Percentiles rank a stretch among this genome's conserved stretches.
Conservation (phyloP, 768 basidiomycete genomes). For the Candolleomyces aberdarensis region DNA sequence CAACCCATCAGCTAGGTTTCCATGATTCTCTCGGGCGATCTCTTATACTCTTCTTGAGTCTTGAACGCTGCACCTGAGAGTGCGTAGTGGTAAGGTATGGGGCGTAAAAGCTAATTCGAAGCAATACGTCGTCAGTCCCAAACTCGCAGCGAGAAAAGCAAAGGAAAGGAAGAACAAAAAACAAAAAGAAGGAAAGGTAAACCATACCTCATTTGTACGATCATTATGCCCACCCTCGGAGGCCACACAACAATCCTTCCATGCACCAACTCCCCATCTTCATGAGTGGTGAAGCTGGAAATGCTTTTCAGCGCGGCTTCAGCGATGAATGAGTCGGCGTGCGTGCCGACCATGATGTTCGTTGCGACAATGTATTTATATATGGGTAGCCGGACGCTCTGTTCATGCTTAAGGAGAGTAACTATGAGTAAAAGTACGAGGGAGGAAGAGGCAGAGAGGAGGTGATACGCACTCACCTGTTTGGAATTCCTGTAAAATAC, state of each 20-base stretch:
- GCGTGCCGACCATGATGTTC: constrained; percentile 82
- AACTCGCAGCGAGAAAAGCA: no score
- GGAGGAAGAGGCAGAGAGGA: no score
- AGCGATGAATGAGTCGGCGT: constrained; percentile 75
- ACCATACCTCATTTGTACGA: constrained; percentile 70
- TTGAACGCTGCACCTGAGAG: constrained; percentile 69
- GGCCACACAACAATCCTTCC: constrained; percentile 67
- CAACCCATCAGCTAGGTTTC: constrained; percentile 63
- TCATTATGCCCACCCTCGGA: constrained; percentile 71
- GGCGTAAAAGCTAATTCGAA: constrained; percentile 65
- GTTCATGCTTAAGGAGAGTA: constrained; percentile 7
- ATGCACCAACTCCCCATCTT: constrained; percentile 60
- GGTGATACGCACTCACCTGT: no score
- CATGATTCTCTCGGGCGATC: constrained; percentile 63
- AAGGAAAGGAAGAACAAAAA: no score
- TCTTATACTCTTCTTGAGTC: constrained; percentile 67
- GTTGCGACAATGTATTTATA: constrained; percentile 89
- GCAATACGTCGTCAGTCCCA: no score
- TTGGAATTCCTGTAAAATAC: no score
- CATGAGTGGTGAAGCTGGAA: constrained; percentile 37
- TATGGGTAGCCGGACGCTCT: constrained; percentile 86
- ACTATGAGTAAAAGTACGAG: no score
- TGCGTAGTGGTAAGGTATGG: constrained; percentile 81
- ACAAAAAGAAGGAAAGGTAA: no score
- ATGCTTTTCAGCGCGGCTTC: constrained; percentile 69